Base-by-base conservation (phyloP, 495 filamentous ascomycete genomes). In the Neurospora sp. region DNA sequence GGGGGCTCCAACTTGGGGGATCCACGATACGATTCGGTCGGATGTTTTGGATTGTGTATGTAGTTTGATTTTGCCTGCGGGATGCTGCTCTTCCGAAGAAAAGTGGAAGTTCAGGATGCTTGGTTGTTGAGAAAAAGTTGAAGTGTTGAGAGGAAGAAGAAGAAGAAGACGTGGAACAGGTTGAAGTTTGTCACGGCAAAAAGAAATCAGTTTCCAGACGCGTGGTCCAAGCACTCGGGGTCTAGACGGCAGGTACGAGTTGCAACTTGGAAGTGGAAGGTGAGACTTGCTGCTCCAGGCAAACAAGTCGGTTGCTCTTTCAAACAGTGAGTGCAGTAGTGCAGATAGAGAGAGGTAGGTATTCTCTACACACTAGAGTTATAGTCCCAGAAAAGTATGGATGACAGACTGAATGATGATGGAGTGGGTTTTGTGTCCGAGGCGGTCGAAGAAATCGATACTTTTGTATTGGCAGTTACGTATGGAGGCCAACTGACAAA, bases 81-180 rank as follows among this genome's bases (percentile, higher is more conserved):
- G 71, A 75, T 73, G 75, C 73, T 62, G 71, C 66, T 71, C 73
- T 70, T 76, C 74, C 69, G 75, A 69, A 69, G 73, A 73, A 74
- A 78, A 78, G 24, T 62, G 54, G 13, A 62, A 62, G 54, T 62
- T 62, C 54, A 9, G 24, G 24, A 62, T 34, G 28, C 54, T 59
- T 31, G 54, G 54, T 62, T 34, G 54, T 62, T 62, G 54, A 13
- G 28, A 62, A 62, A 59, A 17, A 19, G 54, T 8, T 34, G 54
- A 62, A 13, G 3, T 9, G 24, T 62, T 62, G 54, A 31, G 28
- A 31, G 15, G 13, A 21, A 48, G 13, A 28, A 9, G 9, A 39
- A 54, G 48, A 59, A 59, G 54, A 62, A 34, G 24, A 34, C 24
- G 54, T 62, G 24, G 24, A 34, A 62, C 54, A 8, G 5, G 54